A percentile compares a stretch with the other conserved stretches of the same genome.
Conservation (phyloP, 352 stramenopile species). For the Phytophthora melonis region DNA sequence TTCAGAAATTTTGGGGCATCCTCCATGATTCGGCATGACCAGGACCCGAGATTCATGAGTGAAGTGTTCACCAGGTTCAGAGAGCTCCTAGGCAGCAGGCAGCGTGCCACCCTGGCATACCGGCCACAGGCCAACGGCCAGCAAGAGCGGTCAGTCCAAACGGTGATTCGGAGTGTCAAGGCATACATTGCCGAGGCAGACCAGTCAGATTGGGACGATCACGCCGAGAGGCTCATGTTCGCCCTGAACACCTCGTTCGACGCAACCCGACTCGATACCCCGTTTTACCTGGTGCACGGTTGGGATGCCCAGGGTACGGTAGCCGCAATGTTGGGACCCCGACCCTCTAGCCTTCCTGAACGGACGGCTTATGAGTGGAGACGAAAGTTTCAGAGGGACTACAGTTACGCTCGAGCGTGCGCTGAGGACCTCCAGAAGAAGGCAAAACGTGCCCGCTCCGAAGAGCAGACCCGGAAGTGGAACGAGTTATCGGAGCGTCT, state of each 20-base stretch:
- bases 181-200: not conserved
- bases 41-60: too few relatives aligned
- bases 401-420: constrained; percentile 2
- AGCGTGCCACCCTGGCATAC: not conserved
- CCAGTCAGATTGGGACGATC: constrained; percentile 2
- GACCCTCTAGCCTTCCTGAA: not conserved
- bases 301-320: not conserved
- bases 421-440: not conserved
- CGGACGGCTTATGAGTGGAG: not conserved
- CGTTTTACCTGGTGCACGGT: constrained; percentile 12
- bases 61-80: not conserved
- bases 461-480: not conserved
- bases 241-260: not conserved
- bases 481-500: not conserved
- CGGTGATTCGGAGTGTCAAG: not conserved
- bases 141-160: constrained; percentile 12
- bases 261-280: not conserved
- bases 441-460: not conserved
- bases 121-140: constrained; percentile 2
- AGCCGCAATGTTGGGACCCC: not conserved
- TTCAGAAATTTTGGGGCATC: too few relatives aligned
- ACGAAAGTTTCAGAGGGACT: not conserved
- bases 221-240: not conserved
- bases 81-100: not conserved
- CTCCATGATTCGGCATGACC: too few relatives aligned